Base-by-base conservation (phyloP, 768 basidiomycete species). In the Psilocybe cubensis region DNA sequence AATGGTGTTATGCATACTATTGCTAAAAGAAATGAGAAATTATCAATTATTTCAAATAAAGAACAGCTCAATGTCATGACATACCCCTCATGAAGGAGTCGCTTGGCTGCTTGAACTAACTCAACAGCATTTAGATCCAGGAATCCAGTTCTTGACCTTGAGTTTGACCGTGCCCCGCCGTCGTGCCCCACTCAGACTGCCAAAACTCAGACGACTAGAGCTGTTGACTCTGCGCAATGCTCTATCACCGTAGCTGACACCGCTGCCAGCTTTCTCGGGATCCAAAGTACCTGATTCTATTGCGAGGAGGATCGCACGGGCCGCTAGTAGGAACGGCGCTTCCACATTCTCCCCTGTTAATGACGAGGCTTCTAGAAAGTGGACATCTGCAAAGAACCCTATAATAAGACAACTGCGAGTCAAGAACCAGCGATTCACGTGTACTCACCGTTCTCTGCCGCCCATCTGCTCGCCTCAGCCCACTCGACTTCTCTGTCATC, bases 401-500 rank as follows among this genome's bases (percentile, higher is more conserved):
- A 54, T 45, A 29, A 46, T 48, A 59, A 31, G 52, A 51, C 55
- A 35, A 23, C 2, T 20, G 24, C 18, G 18, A 43, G 42, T 46
- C 41, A 49, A 43, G 42, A 42, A 18, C 23, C 10, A 31, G 25
- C 33, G 42, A 59, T 63, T 60, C 54, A 50, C 24, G 52, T 41
- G 18, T 25, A 66, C 79, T 58, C 63, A 94, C 95, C 91, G 70
- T 98, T 95, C 71, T 96, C 93, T 47, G 94, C 91, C 18, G 97
- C 96, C 95, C 95, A 99, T 68, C 84, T 79, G 66, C 92, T 94
- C 9, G 94, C 97, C 74, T 99, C 97, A 23, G 89, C 83, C 87
- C 92, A 97, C 65, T 96, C 93, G 35, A 99, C 95, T 72, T 98
- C 92, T 51, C 97, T 79, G 49, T 94, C 94, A 50, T 97, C 96